Evolutionary conservation across 768 basidiomycete species (phyloP), one percentile per base, ranked within the genome.

Genomic region (Thelephora ganbajun): DNA sequence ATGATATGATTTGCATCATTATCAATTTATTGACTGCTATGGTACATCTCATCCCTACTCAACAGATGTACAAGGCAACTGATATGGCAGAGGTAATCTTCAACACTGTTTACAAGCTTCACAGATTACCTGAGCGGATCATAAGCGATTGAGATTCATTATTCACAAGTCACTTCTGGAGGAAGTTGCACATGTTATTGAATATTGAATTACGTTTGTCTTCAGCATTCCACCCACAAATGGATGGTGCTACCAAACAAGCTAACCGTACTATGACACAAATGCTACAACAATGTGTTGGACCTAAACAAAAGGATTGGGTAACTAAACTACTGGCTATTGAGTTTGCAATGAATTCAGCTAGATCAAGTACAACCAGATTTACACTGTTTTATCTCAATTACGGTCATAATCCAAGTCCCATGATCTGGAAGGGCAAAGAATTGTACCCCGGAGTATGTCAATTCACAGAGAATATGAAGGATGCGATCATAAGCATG

Each of bases 151-250:
- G 69, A 1, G 69, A 71, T 47, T 51, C 61, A 0, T 51, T 68
- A 3, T 74, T 73, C 53, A 72, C 68, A 0, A 66, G 67, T n/a
- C 46, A 39, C 0, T 73, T 72, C 50, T 73, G 71, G 72, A 43
- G 46, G 7, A 55, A 59, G 6, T 51, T 72, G 0, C 56, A 68
- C 48, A 39, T 51, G 35, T 54, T 56, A 6, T 46, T 66, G 0
- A 61, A 63, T 0, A 55, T 57, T 0, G 57, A 64, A 12, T 54
- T 68, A 0, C 43, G 54, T 0, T 62, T 73, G 61, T 69, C 66
- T 0, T 66, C 63, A 0, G 53, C 71, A 57, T 72, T 62, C 47
- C 70, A 73, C 48, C 70, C 70, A 0, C 56, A 73, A 47, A 66
- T 68, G 0, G 67, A 71, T 49, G 67, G 69, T 0, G 50, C 62